A percentile compares a stretch with the other conserved stretches of the same genome.
These are phyloP conservation scores for Backusella liffmaniae DNA, from an alignment of 192 early-diverging fungal species.

Conservation along the genomic window DNA sequence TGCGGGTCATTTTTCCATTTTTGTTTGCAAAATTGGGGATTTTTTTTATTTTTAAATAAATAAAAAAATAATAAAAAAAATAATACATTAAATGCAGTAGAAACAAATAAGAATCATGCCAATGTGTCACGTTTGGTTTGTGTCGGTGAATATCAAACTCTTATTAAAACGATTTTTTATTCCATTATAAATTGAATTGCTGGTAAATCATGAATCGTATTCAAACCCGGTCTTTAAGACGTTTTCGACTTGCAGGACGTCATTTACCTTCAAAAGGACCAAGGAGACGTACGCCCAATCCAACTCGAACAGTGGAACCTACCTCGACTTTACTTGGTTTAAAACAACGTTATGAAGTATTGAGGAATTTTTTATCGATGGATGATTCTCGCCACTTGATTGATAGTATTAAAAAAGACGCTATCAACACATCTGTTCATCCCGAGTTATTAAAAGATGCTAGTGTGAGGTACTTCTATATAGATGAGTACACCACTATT, in stretches of 20 bases:
- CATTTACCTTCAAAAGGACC: not conserved
- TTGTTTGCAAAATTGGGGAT: not conserved
- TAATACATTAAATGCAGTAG: not conserved
- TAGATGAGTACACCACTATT: not conserved
- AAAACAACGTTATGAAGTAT: conserved; percentile 11
- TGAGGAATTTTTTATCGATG: conserved; percentile 17
- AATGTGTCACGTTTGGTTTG: not conserved
- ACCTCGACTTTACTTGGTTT: not conserved
- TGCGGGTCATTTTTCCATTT: not conserved
- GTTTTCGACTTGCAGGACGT: not conserved
- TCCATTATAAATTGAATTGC: not conserved
- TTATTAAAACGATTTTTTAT: not conserved
- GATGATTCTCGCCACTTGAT: conserved; percentile 22
- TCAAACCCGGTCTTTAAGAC: not conserved
- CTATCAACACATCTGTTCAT: not conserved
- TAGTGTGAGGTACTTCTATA: not conserved
- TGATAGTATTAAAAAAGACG: conserved; percentile 5
- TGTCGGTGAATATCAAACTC: not conserved
- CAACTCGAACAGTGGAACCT: not conserved
- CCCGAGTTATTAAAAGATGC: conserved; percentile 15
- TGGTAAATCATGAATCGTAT: not conserved
- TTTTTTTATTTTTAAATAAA: not conserved
- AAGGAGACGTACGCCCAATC: not conserved
- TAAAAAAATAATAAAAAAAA: not conserved
- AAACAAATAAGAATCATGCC: not conserved